Evolutionary conservation across 2,329 filamentous ascomycete genomes (phyloP).

Genomic region (Phialophora macrospora): DNA sequence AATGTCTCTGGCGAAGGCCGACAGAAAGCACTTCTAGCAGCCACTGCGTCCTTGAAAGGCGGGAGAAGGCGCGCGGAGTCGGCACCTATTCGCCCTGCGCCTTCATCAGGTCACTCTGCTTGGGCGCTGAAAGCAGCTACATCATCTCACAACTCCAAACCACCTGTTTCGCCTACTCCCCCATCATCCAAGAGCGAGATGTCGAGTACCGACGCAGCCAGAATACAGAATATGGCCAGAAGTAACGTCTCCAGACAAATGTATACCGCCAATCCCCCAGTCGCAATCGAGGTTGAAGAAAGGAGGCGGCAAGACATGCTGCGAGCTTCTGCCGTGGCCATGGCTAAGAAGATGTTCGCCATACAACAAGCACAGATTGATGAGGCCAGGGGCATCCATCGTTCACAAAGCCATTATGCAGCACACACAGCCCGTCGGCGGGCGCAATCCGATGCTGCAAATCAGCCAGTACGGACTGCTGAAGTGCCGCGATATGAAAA

Average conservation of each 20-base stretch:
- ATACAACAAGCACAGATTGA: conserved; percentile 68
- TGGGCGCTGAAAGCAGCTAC: conserved; percentile 75
- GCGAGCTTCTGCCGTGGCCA: conserved; percentile 81
- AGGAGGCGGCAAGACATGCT: conserved; percentile 72
- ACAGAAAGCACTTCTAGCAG: conserved; percentile 73
- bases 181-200: conserved; percentile 46
- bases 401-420: conserved; percentile 45
- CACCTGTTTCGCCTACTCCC: conserved; percentile 51
- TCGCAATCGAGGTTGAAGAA: conserved; percentile 74
- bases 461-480: conserved; percentile 15
- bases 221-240: conserved; percentile 66
- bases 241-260: conserved; percentile 73
- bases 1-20: conserved; percentile 58
- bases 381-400: conserved; percentile 46
- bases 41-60: conserved; percentile 73
- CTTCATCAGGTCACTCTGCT: conserved; percentile 53
- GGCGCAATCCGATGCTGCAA: conserved; percentile 37
- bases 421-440: conserved; percentile 45
- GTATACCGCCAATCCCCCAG: conserved; percentile 76
- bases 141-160: conserved; percentile 59
- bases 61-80: conserved; percentile 68
- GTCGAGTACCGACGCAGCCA: conserved; percentile 59
- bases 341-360: conserved; percentile 86
- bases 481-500: conserved; percentile 48
- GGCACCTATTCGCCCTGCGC: conserved; percentile 55